phyloP scores from a whole-genome alignment of 352 stramenopile genomes.

The Globisporangium acanthophoron region DNA sequence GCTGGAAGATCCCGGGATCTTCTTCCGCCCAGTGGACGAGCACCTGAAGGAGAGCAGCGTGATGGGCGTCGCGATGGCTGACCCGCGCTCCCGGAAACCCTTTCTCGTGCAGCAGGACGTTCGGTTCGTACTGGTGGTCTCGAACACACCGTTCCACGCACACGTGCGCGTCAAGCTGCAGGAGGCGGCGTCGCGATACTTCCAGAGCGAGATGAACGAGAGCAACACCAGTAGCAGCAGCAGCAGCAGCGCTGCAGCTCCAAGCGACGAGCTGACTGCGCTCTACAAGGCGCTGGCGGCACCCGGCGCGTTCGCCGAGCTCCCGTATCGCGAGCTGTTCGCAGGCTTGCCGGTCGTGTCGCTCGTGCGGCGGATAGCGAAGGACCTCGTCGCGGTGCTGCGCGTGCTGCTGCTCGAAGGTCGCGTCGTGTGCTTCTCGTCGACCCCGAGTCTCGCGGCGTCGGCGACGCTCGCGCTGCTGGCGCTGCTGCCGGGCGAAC shows the following conservation, averaged over 20 bases:
- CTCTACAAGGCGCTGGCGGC: constrained; percentile 25
- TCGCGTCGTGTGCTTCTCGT: constrained; percentile 71
- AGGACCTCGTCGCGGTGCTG: constrained; percentile 60
- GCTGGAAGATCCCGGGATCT: constrained; percentile 25
- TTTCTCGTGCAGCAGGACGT: constrained; percentile 44
- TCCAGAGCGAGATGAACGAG: constrained; percentile 16
- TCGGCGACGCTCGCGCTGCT: constrained; percentile 47
- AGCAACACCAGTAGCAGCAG: neutral
- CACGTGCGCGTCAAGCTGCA: constrained; percentile 34
- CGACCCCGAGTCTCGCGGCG: constrained; percentile 41
- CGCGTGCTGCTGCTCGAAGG: constrained; percentile 72
- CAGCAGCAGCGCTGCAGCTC: neutral
- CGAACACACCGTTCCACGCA: constrained; percentile 37
- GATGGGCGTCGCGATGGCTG: constrained; percentile 43
- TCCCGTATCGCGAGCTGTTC: constrained; percentile 36
- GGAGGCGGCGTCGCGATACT: constrained; percentile 24
- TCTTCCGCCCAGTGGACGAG: constrained; percentile 36
- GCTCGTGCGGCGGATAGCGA: constrained; percentile 41
- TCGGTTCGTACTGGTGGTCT: constrained; percentile 44
- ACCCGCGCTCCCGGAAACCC: constrained; percentile 23
- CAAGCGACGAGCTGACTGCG: constrained; percentile 15
- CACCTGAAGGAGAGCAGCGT: constrained; percentile 16
- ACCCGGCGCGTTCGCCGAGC: constrained; percentile 20
- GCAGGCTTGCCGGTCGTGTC: constrained; percentile 39
- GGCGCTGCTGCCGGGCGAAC: constrained; percentile 40